Conservation (phyloP, 1,284 basidiomycete genomes). For the Cryptococcus sp. region DNA sequence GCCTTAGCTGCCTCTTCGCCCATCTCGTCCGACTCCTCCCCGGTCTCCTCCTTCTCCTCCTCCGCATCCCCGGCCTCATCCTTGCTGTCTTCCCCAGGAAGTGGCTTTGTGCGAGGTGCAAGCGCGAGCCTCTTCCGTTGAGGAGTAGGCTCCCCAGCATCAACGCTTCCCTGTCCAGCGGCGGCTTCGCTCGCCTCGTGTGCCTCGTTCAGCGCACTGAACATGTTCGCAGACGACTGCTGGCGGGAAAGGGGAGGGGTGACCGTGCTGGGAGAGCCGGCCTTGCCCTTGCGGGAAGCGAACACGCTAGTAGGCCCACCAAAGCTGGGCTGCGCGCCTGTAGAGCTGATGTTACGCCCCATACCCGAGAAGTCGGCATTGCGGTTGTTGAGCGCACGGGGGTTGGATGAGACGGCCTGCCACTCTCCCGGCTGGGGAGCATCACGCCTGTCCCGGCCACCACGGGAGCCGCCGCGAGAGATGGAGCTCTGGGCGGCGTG, state of each 20-base stretch:
- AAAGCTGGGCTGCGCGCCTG: conserved; percentile 68
- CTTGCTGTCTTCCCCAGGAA: conserved; percentile 46
- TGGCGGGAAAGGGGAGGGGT: conserved; percentile 69
- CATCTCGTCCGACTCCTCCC: conserved; percentile 59
- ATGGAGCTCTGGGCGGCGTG: conserved; percentile 54
- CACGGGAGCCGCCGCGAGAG: conserved; percentile 77
- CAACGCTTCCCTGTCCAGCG: conserved; percentile 32
- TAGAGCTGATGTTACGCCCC: conserved; percentile 70
- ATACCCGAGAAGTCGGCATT: conserved; percentile 54
- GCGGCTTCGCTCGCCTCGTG: conserved; percentile 51
- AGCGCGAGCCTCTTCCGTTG: conserved; percentile 64
- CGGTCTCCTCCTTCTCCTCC: conserved; percentile 54
- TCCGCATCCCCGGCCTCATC: conserved; percentile 43
- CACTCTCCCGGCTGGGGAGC: conserved; percentile 66
- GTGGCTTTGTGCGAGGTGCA: conserved; percentile 59
- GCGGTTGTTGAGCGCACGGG: conserved; percentile 63
- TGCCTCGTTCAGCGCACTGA: conserved; percentile 66
- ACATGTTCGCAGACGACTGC: conserved; percentile 81
- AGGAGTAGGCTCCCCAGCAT: conserved; percentile 50
- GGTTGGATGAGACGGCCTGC: conserved; percentile 64
- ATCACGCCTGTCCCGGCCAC: conserved; percentile 69
- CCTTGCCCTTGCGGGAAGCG: conserved; percentile 64
- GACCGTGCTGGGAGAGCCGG: conserved; percentile 49
- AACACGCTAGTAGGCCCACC: conserved; percentile 77
- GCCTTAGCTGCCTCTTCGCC: conserved; percentile 67